Evolutionary conservation across 2,329 filamentous ascomycete genomes (phyloP).

Genomic region (Penicillium paneum): DNA sequence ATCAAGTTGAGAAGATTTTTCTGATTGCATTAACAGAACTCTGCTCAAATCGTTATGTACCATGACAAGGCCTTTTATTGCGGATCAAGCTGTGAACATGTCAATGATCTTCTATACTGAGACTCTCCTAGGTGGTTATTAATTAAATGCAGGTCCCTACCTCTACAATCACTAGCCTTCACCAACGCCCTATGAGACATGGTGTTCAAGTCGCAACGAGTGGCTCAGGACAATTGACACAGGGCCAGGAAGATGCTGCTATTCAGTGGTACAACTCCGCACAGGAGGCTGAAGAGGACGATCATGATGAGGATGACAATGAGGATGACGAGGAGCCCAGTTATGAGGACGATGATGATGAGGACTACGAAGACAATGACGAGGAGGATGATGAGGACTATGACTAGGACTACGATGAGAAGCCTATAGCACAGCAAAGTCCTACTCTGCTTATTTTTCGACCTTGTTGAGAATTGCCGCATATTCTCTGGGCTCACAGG

Average conservation of each 20-base stretch:
- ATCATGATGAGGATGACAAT: background rate
- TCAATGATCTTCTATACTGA: background rate
- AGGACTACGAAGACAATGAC: accelerated
- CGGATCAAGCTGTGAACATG: background rate
- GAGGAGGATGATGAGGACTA: background rate
- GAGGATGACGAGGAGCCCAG: background rate
- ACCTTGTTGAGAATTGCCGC: background rate
- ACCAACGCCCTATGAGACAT: background rate
- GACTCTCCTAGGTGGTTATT: background rate
- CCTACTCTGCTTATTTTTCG: background rate
- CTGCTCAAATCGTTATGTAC: background rate
- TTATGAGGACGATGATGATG: background rate
- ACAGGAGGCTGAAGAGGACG: background rate
- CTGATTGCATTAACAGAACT: background rate
- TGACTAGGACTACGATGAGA: background rate
- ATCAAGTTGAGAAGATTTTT: background rate
- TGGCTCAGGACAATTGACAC: background rate
- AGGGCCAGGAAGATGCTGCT: background rate
- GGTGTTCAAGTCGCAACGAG: background rate
- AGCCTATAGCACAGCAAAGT: background rate
- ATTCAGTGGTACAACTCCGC: background rate
- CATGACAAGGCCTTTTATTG: background rate
- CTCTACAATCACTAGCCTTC: background rate
- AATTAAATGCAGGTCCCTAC: background rate
- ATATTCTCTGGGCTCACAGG: no score